phyloP scores from a whole-genome alignment of 305 asterid species.

The Solanum hybrid region DNA sequence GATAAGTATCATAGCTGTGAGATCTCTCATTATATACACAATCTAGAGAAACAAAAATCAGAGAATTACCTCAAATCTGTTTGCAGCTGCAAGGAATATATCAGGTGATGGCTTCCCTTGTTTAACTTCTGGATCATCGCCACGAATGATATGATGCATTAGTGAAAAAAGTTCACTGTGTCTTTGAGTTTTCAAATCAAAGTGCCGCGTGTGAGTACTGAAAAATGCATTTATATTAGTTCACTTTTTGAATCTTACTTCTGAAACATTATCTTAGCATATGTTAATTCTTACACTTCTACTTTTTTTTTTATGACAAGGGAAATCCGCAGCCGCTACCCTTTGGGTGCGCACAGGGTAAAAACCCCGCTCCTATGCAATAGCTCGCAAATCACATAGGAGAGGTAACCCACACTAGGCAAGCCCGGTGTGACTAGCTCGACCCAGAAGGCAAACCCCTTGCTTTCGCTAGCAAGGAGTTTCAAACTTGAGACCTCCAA shows the following conservation, averaged over 20 bases:
- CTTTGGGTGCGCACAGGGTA: no score
- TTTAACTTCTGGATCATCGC: slow-evolving; percentile 96
- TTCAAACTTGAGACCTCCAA: no score
- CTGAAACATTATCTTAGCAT: not conserved
- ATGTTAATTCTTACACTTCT: not conserved
- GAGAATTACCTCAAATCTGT: slow-evolving; percentile 67
- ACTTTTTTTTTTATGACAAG: no score
- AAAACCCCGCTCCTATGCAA: no score
- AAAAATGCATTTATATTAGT: slow-evolving; percentile 16
- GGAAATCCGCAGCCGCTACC: no score
- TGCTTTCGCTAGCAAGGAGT: no score
- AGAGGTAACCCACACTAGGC: no score
- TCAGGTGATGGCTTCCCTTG: slow-evolving; percentile 97
- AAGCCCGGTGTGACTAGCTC: no score
- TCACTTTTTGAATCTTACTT: not conserved
- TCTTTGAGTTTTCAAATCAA: slow-evolving; percentile 76
- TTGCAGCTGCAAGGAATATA: slow-evolving; percentile 81
- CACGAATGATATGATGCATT: slow-evolving; percentile 88
- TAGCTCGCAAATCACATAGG: no score
- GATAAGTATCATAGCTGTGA: not conserved
- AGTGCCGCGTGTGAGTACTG: slow-evolving; percentile 88
- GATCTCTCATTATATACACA: not conserved
- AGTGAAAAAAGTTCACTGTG: slow-evolving; percentile 65
- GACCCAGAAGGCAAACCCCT: no score
- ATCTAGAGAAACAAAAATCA: not conserved